These are phyloP conservation scores for Solanum hybrid DNA, from an alignment of 305 asterid species.

Conservation along the genomic window DNA sequence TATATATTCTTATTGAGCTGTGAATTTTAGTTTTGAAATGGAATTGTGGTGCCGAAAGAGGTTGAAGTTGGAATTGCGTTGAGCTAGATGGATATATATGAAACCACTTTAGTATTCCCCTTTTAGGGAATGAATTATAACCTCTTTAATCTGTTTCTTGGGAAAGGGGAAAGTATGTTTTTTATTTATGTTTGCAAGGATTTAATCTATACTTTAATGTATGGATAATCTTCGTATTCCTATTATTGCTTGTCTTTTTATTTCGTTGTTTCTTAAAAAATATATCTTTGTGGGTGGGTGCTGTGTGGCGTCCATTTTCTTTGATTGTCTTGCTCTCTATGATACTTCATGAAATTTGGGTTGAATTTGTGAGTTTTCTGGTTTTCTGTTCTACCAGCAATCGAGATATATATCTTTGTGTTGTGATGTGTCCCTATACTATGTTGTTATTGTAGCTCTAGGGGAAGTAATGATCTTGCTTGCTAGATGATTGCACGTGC, in stretches of 20 bases:
- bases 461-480: constrained; percentile 14
- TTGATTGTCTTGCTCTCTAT: not conserved
- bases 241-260: not conserved
- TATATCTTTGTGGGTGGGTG: not conserved
- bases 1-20: not conserved
- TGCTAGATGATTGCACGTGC: constrained; percentile 18
- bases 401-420: not conserved
- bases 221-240: not conserved
- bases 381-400: not conserved
- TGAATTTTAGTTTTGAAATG: not conserved
- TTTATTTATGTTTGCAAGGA: not conserved
- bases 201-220: not conserved
- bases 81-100: not conserved
- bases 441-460: constrained; percentile 1
- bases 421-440: not conserved
- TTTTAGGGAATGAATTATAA: not conserved
- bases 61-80: not conserved
- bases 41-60: not conserved
- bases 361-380: not conserved
- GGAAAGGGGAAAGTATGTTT: not conserved
- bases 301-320: not conserved
- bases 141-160: not conserved
- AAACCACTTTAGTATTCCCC: not conserved
- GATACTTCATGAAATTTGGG: not conserved
- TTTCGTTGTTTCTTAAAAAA: not conserved